phyloP scores from a whole-genome alignment of 305 asterid genomes.

The Fraxinus velutina region DNA sequence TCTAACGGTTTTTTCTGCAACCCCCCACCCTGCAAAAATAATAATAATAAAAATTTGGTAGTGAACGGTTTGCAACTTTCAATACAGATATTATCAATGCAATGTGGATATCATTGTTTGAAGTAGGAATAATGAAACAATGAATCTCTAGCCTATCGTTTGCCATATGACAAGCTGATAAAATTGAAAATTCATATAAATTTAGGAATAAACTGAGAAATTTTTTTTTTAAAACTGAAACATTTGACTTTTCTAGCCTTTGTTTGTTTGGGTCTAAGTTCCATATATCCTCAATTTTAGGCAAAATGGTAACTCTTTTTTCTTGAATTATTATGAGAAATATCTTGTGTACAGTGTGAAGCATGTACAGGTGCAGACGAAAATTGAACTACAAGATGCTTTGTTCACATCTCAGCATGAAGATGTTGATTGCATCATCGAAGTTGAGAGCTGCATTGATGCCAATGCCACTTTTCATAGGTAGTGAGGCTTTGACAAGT shows the following conservation, averaged over 20 bases:
- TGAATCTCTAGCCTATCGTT: background rate
- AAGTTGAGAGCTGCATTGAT: conserved; percentile 87
- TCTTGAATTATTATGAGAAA: conserved; percentile 6
- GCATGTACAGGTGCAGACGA: conserved; percentile 68
- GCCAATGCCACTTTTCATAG: conserved; percentile 69
- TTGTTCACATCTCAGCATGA: conserved; percentile 63
- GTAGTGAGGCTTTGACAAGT: conserved; percentile 36
- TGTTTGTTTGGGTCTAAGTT: conserved; percentile 14
- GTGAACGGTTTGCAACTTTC: background rate
- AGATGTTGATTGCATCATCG: conserved; percentile 70
- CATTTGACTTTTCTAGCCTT: conserved; percentile 6
- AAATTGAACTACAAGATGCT: conserved; percentile 65
- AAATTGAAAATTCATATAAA: background rate
- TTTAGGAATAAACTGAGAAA: background rate
- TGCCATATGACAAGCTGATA: background rate
- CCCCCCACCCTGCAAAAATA: background rate
- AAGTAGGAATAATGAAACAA: background rate
- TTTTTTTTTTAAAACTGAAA: background rate
- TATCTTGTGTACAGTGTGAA: conserved; percentile 64
- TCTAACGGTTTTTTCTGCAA: background rate
- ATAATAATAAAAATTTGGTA: background rate
- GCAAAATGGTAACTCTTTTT: background rate
- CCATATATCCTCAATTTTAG: background rate
- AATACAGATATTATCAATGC: background rate
- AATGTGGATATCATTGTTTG: background rate